A percentile compares a stretch with the other conserved stretches of the same genome.
Evolutionary conservation across 345 rosid species (phyloP).

Genomic region (Erodium maritimum): DNA sequence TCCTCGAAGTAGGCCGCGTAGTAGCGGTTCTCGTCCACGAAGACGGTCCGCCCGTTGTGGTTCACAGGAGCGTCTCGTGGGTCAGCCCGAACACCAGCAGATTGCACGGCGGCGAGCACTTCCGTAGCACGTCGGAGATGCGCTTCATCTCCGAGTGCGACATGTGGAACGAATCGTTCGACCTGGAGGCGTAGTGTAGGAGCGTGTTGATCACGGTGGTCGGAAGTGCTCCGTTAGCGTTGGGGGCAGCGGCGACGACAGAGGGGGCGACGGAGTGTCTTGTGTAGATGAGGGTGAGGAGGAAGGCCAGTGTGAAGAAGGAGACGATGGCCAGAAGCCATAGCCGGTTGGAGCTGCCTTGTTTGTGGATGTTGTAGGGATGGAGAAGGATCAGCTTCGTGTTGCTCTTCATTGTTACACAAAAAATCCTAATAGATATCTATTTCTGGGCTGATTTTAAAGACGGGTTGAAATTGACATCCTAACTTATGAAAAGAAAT

Average conservation of each 20-base stretch:
- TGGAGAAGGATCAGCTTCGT: no score
- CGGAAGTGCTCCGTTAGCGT: constrained; percentile 29
- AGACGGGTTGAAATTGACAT: no score
- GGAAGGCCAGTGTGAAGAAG: constrained; percentile 68
- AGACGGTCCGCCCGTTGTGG: constrained; percentile 78
- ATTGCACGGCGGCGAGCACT: constrained; percentile 81
- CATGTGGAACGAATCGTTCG: constrained; percentile 80
- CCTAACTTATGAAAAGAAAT: no score
- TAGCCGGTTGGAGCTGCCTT: constrained; percentile 53
- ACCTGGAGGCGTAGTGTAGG: constrained; percentile 66
- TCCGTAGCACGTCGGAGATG: constrained; percentile 70
- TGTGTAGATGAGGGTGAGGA: constrained; percentile 67
- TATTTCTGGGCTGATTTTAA: no score
- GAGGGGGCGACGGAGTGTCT: constrained; percentile 38
- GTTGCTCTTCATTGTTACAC: no score
- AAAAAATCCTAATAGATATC: no score
- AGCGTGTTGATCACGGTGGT: constrained; percentile 63
- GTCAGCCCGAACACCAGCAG: constrained; percentile 82
- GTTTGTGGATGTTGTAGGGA: constrained; percentile 79
- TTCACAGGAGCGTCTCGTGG: constrained; percentile 91
- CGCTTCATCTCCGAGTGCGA: constrained; percentile 60
- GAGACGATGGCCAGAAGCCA: constrained; percentile 83
- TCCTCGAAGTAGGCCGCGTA: constrained; percentile 90
- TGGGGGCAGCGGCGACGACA: constrained; percentile 3
- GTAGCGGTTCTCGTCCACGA: constrained; percentile 83